These are phyloP conservation scores for Geotrichum carabidarum DNA, from an alignment of 1,139 yeast genomes.

Conservation along the genomic window DNA sequence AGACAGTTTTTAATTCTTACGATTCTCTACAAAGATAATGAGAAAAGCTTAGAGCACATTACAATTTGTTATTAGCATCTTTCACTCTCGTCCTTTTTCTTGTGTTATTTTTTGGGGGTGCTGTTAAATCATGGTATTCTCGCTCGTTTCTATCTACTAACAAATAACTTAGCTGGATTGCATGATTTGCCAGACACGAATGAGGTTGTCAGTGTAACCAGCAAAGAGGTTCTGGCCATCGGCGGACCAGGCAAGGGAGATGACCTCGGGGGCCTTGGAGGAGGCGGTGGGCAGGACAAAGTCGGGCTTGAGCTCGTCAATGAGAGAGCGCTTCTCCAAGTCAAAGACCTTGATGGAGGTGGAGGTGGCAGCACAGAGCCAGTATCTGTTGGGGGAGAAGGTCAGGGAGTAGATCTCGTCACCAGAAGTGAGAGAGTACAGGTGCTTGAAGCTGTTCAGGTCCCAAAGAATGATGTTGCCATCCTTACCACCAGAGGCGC, in stretches of 20 bases:
- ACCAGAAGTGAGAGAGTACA: conserved; percentile 92
- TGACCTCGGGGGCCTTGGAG: conserved; percentile 97
- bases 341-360: conserved; percentile 97
- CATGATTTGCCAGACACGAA: conserved; percentile 99
- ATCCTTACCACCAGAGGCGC: conserved; percentile 99
- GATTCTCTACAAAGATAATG: neutral
- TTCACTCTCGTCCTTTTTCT: neutral
- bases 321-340: conserved; percentile 90
- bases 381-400: conserved; percentile 99
- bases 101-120: neutral
- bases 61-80: too few species aligned
- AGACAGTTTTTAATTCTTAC: neutral
- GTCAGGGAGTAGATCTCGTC: conserved; percentile 98
- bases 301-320: conserved; percentile 98
- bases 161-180: conserved; percentile 54
- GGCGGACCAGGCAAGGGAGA: conserved; percentile 98
- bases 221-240: conserved; percentile 99
- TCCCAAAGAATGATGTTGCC: conserved; percentile 99
- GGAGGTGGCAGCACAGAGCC: conserved; percentile 99
- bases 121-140: conserved; percentile 8
- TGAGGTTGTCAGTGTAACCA: conserved; percentile 98
- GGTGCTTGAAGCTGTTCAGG: conserved; percentile 79
- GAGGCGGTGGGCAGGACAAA: conserved; percentile 74
- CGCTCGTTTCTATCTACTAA: conserved; percentile 5
- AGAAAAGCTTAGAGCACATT: neutral